Conservation (phyloP, 306 rosid genomes). For the Medicago arabica region DNA sequence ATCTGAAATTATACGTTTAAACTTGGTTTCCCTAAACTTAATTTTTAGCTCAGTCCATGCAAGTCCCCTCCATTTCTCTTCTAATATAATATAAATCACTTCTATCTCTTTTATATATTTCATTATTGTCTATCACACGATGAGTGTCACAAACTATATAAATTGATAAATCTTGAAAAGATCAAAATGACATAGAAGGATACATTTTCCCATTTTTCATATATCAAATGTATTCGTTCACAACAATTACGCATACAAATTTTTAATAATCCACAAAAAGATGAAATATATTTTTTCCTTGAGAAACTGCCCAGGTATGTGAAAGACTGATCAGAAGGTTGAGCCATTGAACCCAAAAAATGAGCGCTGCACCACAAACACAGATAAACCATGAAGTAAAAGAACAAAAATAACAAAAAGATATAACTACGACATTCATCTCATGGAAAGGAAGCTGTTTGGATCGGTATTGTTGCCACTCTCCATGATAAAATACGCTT, state of each 20-base stretch:
- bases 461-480: not conserved
- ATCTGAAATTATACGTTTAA: no score
- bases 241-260: slow-evolving; percentile 38
- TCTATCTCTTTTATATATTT: no score
- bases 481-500: slow-evolving; percentile 14
- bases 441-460: slow-evolving; percentile 5
- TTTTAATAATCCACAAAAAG: slow-evolving; percentile 26
- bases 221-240: slow-evolving; percentile 28
- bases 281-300: slow-evolving; percentile 19
- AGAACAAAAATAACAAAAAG: slow-evolving; percentile 7
- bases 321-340: slow-evolving; percentile 63
- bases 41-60: no score
- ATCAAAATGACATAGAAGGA: slow-evolving; percentile 11
- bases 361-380: slow-evolving; percentile 68
- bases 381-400: slow-evolving; percentile 22
- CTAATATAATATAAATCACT: no score
- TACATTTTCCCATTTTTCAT: slow-evolving; percentile 31
- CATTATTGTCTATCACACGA: no score
- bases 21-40: no score
- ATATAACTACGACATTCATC: not conserved
- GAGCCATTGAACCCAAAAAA: slow-evolving; percentile 90
- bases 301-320: slow-evolving; percentile 20
- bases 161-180: not conserved
- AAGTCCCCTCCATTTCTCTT: no score
- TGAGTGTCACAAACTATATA: no score